phyloP scores from a whole-genome alignment of 225 moss, liverwort and hornwort genomes.

The Sphagnum tenellum region DNA sequence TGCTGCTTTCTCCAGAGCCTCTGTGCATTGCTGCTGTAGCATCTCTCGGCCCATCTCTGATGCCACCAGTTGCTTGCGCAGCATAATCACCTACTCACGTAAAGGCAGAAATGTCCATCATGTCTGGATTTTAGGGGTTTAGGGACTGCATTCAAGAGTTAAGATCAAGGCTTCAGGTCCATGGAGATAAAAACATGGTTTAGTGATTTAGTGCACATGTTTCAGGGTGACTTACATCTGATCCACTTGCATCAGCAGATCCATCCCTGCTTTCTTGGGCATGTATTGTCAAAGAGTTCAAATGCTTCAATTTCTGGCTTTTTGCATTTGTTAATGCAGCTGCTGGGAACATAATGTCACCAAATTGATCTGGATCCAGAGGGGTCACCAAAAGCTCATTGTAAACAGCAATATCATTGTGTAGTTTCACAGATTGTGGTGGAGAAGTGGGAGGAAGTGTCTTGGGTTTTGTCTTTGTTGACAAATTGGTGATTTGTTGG shows the following conservation, averaged over 20 bases:
- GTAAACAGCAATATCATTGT: conserved; percentile 1
- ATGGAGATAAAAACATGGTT: no score
- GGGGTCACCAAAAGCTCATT: no score
- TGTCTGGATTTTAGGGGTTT: no score
- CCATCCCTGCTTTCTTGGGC: conserved; percentile 3
- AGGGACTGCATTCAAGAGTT: no score
- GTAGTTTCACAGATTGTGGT: not conserved
- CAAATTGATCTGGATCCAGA: no score
- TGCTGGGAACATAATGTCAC: not conserved
- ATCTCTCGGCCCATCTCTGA: conserved; percentile 23
- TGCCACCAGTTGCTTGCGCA: conserved; percentile 26
- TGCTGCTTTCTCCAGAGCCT: conserved; percentile 48
- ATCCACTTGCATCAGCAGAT: conserved; percentile 16
- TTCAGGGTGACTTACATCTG: conserved; percentile 9
- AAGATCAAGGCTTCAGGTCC: no score
- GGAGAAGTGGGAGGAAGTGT: not conserved
- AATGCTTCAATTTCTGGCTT: conserved; percentile 9
- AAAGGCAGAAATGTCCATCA: no score
- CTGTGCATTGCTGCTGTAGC: conserved; percentile 39
- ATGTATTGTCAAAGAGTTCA: conserved; percentile 5
- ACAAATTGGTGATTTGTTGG: no score
- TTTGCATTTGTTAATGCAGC: conserved; percentile 2
- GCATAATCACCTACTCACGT: conserved; percentile 18
- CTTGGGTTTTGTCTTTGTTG: no score
- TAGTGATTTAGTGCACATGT: no score